Conservation (phyloP, 352 stramenopile species). For the Globisporangium canariense region DNA sequence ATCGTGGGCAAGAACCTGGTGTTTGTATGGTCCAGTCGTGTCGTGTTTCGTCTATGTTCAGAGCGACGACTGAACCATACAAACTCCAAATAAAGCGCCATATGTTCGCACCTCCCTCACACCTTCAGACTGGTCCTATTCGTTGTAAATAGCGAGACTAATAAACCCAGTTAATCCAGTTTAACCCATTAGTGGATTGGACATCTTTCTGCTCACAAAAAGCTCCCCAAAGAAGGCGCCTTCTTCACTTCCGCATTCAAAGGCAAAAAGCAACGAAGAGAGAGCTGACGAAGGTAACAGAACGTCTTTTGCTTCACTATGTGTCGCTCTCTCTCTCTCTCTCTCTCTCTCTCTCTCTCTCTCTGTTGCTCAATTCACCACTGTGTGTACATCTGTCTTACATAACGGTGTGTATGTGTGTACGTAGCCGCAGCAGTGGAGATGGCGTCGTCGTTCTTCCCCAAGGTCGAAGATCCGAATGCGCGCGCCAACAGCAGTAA, state of each 20-base stretch:
- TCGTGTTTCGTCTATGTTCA: too few species aligned
- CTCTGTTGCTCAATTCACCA: neutral
- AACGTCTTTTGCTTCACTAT: neutral
- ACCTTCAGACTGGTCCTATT: too few species aligned
- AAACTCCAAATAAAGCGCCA: too few species aligned
- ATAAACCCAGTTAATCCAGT: too few species aligned
- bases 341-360: neutral
- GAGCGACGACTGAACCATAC: too few species aligned
- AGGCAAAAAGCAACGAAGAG: neutral
- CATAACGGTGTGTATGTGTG: neutral
- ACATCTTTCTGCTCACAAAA: neutral
- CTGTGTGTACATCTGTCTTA: neutral
- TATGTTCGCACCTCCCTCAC: too few species aligned
- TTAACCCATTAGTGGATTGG: too few species aligned
- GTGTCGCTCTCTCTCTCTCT: neutral
- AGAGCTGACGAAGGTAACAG: neutral
- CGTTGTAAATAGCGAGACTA: too few species aligned
- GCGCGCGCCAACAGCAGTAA: neutral
- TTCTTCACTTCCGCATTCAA: conserved; percentile 4
- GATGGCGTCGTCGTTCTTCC: conserved; percentile 19
- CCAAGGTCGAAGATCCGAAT: conserved; percentile 16
- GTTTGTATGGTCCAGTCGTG: too few species aligned
- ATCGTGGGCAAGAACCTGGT: too few species aligned
- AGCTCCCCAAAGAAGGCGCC: neutral
- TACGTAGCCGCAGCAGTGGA: neutral